A percentile compares a stretch with the other conserved stretches of the same genome.
Evolutionary conservation across 2,329 filamentous ascomycete species (phyloP).

Genomic region (Fusarium sp.): DNA sequence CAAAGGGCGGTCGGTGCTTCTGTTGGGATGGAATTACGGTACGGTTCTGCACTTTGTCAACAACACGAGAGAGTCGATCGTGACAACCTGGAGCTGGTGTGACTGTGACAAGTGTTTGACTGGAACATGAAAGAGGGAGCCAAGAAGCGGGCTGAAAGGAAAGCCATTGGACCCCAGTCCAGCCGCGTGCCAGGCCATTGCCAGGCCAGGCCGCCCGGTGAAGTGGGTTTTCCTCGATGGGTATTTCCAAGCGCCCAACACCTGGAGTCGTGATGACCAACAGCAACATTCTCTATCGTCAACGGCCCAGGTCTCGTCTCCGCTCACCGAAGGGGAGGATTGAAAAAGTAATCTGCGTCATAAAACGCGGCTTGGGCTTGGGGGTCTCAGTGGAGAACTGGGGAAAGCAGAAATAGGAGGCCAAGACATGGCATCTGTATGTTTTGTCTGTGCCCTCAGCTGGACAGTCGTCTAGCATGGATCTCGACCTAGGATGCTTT

Average conservation of each 20-base stretch:
- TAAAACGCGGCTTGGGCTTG: neutral
- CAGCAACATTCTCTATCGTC: neutral
- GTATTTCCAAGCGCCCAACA: slow-evolving; percentile 3
- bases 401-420: slow-evolving; percentile 1
- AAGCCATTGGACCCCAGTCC: neutral
- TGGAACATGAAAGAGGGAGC: neutral
- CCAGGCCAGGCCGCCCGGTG: neutral
- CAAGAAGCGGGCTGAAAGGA: neutral
- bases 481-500: neutral
- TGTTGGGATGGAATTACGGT: slow-evolving; percentile 13
- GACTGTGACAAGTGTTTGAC: neutral
- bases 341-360: slow-evolving; percentile 7
- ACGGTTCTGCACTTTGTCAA: neutral
- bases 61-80: neutral
- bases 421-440: neutral
- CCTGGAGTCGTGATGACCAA: neutral
- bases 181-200: neutral
- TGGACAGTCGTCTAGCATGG: neutral
- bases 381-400: neutral
- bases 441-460: neutral
- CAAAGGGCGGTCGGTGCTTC: slow-evolving; percentile 19
- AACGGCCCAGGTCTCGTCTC: neutral
- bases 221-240: slow-evolving; percentile 8
- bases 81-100: slow-evolving; percentile 2
- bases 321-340: slow-evolving; percentile 5